Percentiles rank a stretch among this genome's conserved stretches.
phyloP scores from a whole-genome alignment of 2,329 filamentous ascomycete genomes.

The Cladosporium oxysporum region DNA sequence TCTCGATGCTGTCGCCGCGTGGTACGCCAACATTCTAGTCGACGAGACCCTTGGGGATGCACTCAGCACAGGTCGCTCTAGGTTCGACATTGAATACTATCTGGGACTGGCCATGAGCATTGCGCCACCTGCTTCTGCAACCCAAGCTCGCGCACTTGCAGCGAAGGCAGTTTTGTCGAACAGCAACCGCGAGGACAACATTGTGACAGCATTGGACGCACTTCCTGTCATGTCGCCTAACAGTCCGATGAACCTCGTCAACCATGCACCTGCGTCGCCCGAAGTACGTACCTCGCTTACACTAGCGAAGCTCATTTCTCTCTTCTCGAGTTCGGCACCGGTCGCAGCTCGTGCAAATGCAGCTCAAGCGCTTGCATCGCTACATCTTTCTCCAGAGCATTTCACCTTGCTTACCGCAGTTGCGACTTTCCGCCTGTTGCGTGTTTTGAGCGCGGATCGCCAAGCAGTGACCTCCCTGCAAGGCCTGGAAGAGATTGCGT shows the following conservation, averaged over 20 bases:
- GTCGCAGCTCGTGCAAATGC: constrained; percentile 41
- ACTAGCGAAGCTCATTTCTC: constrained; percentile 59
- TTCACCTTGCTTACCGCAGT: constrained; percentile 51
- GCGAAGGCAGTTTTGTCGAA: constrained; percentile 62
- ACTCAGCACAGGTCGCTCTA: constrained; percentile 50
- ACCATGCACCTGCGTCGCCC: constrained; percentile 57
- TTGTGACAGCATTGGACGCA: constrained; percentile 55
- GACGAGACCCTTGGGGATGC: constrained; percentile 66
- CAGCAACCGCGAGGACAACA: constrained; percentile 52
- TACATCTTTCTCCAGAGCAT: constrained; percentile 41
- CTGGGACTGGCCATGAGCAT: constrained; percentile 70
- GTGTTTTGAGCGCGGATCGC: constrained; percentile 39
- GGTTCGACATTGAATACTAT: constrained; percentile 47
- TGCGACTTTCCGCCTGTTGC: constrained; percentile 46
- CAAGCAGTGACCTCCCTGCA: constrained; percentile 36
- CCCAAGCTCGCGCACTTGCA: constrained; percentile 60
- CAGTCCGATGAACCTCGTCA: constrained; percentile 49
- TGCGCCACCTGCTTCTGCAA: constrained; percentile 76
- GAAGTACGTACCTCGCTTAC: constrained; percentile 61
- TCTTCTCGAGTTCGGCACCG: constrained; percentile 34
- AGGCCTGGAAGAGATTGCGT: constrained; percentile 48
- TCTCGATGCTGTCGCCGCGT: constrained; percentile 85
- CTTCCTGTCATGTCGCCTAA: constrained; percentile 44
- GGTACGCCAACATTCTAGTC: constrained; percentile 78
- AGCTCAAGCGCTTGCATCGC: constrained; percentile 42